Percentiles rank a stretch among this genome's conserved stretches.
Evolutionary conservation across 768 basidiomycete species (phyloP).

Genomic region (Fomitopsis pulvina): DNA sequence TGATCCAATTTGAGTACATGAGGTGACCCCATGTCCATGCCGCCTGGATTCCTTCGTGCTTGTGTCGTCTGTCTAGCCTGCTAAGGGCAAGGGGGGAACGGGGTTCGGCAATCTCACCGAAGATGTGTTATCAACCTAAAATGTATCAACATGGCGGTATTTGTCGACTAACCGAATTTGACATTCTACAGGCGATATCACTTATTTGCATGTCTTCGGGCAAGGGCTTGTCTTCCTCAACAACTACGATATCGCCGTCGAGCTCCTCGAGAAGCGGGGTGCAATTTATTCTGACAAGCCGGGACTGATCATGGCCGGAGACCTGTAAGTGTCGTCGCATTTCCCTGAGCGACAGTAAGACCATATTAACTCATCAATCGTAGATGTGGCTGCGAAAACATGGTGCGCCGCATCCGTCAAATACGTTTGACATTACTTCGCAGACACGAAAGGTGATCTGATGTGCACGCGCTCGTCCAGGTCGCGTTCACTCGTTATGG

Average conservation of each 20-base stretch:
- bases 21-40: too few relatives aligned
- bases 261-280: conserved; percentile 66
- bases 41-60: too few relatives aligned
- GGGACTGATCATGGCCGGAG: conserved; percentile 58
- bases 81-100: too few relatives aligned
- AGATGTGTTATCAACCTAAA: too few relatives aligned
- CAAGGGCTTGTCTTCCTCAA: conserved; percentile 66
- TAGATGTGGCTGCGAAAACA: conserved; percentile 58
- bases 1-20: too few relatives aligned
- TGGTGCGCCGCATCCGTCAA: conserved; percentile 33
- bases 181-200: conserved; percentile 46
- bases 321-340: conserved; percentile 43
- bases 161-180: conserved; percentile 1
- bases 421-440: background rate
- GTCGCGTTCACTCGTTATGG: conserved; percentile 64
- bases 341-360: background rate
- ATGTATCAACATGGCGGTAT: too few relatives aligned
- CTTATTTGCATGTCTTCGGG: conserved; percentile 59
- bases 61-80: too few relatives aligned
- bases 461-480: conserved; percentile 17
- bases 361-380: conserved; percentile 2
- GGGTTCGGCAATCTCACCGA: too few relatives aligned
- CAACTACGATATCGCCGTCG: conserved; percentile 48
- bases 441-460: background rate
- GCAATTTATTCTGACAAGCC: conserved; percentile 74